Base-by-base conservation (phyloP, 768 basidiomycete genomes). In the Kwoniella shandongensis region DNA sequence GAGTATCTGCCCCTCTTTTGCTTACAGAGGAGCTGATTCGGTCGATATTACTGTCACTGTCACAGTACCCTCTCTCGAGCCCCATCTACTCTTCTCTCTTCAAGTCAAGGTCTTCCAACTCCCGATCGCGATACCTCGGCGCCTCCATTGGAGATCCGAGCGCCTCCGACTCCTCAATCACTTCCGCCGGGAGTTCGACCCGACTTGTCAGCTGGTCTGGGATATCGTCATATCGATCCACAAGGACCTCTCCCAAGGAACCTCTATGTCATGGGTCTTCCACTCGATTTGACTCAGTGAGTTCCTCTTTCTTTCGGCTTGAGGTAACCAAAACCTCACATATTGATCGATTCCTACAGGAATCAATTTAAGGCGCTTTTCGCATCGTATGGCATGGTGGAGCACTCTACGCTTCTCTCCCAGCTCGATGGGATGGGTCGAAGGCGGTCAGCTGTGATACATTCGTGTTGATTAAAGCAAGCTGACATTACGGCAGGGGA, bases 361-460 rank as follows among this genome's bases (percentile, higher is more conserved):
- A 6, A 39, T 2, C 67, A 70, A 40, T 73, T 70, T 58, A 55
- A 63, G 39, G 18, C 50, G 7, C 49, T 67, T 1, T 70, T 70
- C 39, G 30, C 49, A 7, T 51, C 46, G 10, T 64, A 52, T 29
- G 71, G 71, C 1, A 58, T 51, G 58, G 68, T 73, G 3, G 66
- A 70, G 45, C 71, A 73, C 42, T 66, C 66, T 3, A 63, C 51
- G 30, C 51, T 72, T 7, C 60, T 72, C 1, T 65, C 63, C 13
- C 63, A 67, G 54, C 63, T 67, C n/a, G 70, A 72, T 40, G 62
- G 62, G 3, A 44, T 61, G 44, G 70, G 70, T 17, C 57, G 70
- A 13, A 44, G 62, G 25, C 50, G 64, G 66, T 68, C 27, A 40
- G 60, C 26, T 12, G n/a, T 15, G n/a, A 44, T 20, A n/a, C 4